Percentiles rank a stretch among this genome's conserved stretches.
phyloP scores from a whole-genome alignment of 129 eudicot genomes.

The Centaurea solstitialis region DNA sequence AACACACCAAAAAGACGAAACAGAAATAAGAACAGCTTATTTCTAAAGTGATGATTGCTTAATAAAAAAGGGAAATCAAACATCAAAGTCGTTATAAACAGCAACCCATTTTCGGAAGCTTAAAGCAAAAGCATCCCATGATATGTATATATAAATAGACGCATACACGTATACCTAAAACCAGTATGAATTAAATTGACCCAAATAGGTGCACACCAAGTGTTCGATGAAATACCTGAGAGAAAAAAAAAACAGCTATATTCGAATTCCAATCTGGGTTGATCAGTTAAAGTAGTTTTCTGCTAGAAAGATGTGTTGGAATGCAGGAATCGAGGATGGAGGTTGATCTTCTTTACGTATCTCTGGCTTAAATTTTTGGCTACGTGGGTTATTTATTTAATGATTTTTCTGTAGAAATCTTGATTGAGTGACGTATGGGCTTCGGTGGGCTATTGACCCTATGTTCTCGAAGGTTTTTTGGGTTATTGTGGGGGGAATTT shows the following conservation, averaged over 20 bases:
- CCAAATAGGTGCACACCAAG: conserved; percentile 12
- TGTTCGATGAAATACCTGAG: conserved; percentile 32
- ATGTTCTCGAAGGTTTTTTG: conserved; percentile 16
- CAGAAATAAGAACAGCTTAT: background rate
- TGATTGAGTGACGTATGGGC: conserved; percentile 30
- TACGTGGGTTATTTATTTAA: conserved; percentile 20
- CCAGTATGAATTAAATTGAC: background rate
- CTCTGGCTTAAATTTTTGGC: background rate
- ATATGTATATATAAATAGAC: conserved; percentile 9
- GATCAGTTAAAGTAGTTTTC: background rate
- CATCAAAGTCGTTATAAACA: conserved; percentile 35
- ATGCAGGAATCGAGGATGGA: conserved; percentile 23
- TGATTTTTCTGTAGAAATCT: background rate
- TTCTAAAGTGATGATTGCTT: conserved; percentile 16
- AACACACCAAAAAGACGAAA: conserved; percentile 17
- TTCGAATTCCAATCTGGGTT: conserved; percentile 14
- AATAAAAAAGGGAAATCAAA: conserved; percentile 12
- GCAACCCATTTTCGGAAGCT: conserved; percentile 29
- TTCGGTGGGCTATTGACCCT: conserved; percentile 21
- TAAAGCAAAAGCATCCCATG: conserved; percentile 35
- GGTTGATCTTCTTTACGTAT: conserved; percentile 15
- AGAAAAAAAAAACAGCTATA: background rate
- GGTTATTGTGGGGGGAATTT: background rate
- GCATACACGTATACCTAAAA: background rate
- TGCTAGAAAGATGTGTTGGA: background rate